Percentiles rank a stretch among this genome's conserved stretches.
These are phyloP conservation scores for Cladophialophora immunda DNA, from an alignment of 2,329 filamentous ascomycete species.

Conservation along the genomic window DNA sequence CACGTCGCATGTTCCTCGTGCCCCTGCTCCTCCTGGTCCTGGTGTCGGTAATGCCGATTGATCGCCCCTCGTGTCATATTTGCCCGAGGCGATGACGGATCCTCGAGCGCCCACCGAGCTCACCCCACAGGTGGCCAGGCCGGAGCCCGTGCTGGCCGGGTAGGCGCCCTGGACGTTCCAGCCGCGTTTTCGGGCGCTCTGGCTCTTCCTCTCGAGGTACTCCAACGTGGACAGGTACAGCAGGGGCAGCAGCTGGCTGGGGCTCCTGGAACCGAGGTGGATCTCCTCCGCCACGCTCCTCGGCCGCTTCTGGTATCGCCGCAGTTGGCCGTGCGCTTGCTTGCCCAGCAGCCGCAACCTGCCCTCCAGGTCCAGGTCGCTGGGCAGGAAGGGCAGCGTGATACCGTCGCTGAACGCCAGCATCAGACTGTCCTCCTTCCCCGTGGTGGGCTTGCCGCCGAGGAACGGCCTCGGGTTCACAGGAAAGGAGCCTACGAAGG, in stretches of 20 bases:
- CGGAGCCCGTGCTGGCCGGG: constrained; percentile 24
- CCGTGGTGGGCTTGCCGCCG: constrained; percentile 26
- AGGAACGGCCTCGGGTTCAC: constrained; percentile 40
- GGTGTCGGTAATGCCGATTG: not conserved
- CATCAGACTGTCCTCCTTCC: constrained; percentile 39
- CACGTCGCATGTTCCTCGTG: constrained; percentile 18
- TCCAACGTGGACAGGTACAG: constrained; percentile 37
- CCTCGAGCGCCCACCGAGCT: constrained; percentile 37
- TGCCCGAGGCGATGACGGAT: constrained; percentile 31
- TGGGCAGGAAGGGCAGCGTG: constrained; percentile 35
- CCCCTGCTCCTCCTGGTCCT: not conserved
- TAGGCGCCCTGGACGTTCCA: constrained; percentile 36
- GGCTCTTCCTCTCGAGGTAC: constrained; percentile 29
- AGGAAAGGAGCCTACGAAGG: constrained; percentile 40
- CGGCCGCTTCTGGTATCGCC: constrained; percentile 38
- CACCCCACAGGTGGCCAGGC: constrained; percentile 36
- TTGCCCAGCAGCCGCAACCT: constrained; percentile 36
- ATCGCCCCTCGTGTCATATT: constrained; percentile 29
- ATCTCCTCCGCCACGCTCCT: constrained; percentile 29
- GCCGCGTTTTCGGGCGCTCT: constrained; percentile 18
- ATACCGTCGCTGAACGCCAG: constrained; percentile 41
- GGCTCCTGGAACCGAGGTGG: constrained; percentile 35
- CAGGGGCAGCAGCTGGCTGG: constrained; percentile 34
- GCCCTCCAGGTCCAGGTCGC: constrained; percentile 33
- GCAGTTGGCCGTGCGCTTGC: constrained; percentile 36